phyloP scores from a whole-genome alignment of 2,329 filamentous ascomycete species.

The Colletotrichum kahawae region DNA sequence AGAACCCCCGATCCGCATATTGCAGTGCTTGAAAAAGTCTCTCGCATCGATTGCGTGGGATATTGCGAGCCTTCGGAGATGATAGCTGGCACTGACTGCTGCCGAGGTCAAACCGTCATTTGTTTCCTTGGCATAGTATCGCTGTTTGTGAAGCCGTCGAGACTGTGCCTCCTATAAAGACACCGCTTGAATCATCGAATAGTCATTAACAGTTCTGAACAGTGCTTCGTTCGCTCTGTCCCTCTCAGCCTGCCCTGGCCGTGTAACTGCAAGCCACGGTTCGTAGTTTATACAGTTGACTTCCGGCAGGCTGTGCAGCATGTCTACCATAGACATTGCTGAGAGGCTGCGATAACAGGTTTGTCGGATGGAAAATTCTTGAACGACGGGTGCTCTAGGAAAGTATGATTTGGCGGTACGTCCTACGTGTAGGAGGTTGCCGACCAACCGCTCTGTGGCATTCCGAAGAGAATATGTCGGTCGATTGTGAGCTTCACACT shows the following conservation, averaged over 20 bases:
- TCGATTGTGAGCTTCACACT: no score
- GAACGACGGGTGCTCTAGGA: no score
- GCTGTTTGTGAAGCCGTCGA: neutral
- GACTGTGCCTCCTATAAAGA: neutral
- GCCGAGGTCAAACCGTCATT: neutral
- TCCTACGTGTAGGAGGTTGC: no score
- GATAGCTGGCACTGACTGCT: neutral
- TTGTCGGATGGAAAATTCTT: no score
- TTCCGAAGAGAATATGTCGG: no score
- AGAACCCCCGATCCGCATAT: neutral
- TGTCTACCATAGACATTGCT: no score
- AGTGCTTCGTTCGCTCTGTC: neutral
- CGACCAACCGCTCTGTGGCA: no score
- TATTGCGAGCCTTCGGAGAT: neutral
- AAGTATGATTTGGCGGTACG: no score
- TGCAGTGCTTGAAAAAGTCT: neutral
- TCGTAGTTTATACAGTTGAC: neutral
- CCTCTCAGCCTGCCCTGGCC: neutral
- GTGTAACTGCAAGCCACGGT: neutral
- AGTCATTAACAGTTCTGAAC: accelerated
- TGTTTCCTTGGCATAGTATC: neutral
- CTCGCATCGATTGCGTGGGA: neutral
- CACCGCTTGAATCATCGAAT: neutral
- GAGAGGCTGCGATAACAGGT: no score
- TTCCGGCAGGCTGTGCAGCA: no score